Percentiles rank a stretch among this genome's conserved stretches.
Conservation (phyloP, 2,329 filamentous ascomycete genomes). For the Aspergillus pseudonomiae region DNA sequence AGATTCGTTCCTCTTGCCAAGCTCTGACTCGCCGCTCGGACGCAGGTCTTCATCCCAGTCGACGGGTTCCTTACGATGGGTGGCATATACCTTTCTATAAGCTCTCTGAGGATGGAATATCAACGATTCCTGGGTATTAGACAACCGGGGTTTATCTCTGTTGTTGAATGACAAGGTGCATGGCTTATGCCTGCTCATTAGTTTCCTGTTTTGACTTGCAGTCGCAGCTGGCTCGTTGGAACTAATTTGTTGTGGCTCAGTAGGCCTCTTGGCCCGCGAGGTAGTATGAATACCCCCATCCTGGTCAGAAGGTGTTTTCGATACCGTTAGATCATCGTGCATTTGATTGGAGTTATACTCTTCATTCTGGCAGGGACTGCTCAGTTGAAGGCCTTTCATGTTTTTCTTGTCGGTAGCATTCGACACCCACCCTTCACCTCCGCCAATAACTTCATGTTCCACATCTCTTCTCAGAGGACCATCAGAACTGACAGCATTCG, state of each 20-base stretch:
- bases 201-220: background rate
- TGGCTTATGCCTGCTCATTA: background rate
- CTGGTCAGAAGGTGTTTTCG: background rate
- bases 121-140: constrained; percentile 23
- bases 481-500: background rate
- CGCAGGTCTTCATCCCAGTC: constrained; percentile 38
- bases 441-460: background rate
- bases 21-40: constrained; percentile 22
- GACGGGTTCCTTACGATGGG: constrained; percentile 21
- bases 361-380: background rate
- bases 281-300: background rate
- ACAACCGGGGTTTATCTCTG: background rate
- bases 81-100: constrained; percentile 22
- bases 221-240: background rate
- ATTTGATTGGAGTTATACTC: background rate
- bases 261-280: background rate
- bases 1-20: constrained; percentile 7
- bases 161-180: background rate
- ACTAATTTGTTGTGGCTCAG: background rate
- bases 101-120: constrained; percentile 19
- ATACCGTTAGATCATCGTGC: background rate
- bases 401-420: background rate
- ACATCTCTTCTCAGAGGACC: too few species aligned
- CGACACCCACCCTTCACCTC: too few species aligned
- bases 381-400: background rate